Evolutionary conservation across 768 basidiomycete species (phyloP), one percentile per base, ranked within the genome.

Genomic region (Austroboletus eburneus): DNA sequence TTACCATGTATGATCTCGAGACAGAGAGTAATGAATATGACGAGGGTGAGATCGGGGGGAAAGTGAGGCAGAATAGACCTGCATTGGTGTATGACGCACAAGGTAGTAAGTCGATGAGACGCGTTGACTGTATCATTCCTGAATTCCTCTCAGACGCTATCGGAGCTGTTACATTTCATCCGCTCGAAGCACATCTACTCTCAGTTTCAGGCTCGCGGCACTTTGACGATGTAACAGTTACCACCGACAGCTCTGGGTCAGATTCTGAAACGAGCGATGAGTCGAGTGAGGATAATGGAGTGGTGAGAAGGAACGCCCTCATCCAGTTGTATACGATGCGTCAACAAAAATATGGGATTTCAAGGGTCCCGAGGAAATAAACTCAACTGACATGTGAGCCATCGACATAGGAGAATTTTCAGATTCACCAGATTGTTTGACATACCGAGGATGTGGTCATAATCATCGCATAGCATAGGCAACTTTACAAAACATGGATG

Each of bases 201-300:
- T 83, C 87, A 0, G 75, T 75, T 1, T 85, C 89, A 1, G 91
- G 91, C 2, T 91, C 91, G 6, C 69, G 91, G n/a, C 80, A 86
- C 62, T 87, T 87, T 56, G 65, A 70, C 14, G 45, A 44, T 2
- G 25, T 20, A 9, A 25, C 13, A 4, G 18, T 24, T 40, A 29
- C 3, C 17, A 39, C 22, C 0, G 56, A 24, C 9, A 48, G 36
- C 9, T 55, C 55, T 9, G 52, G 46, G 9, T 57, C 57, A 2
- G 57, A 57, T 23, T 50, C 48, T n/a, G 57, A 57, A 14, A 47
- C 44, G 22, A 46, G 44, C 18, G 55, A 51, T 13, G 52, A 10
- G 25, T 39, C 39, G 29, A 40, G 16, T 4, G 54, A 43, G 10
- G 14, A 30, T 9, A 20, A 13, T 13, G 43, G 13, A 10, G 33